phyloP scores from a whole-genome alignment of 2,329 filamentous ascomycete species.

The Cladorrhinum sp. region DNA sequence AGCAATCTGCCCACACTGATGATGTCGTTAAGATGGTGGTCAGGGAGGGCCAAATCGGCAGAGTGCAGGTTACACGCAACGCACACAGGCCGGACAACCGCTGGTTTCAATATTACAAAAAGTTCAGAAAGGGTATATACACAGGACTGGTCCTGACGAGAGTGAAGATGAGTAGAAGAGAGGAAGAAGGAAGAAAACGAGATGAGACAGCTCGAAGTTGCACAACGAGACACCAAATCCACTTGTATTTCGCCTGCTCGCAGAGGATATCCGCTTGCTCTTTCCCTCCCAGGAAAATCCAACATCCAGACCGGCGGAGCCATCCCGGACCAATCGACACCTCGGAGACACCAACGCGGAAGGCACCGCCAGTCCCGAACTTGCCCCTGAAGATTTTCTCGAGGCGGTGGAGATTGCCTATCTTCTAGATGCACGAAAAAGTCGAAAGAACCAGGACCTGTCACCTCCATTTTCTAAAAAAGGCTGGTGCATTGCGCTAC shows the following conservation, averaged over 20 bases:
- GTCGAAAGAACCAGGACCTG: not conserved
- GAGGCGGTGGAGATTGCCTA: not conserved
- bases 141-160: not conserved
- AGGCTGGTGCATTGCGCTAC: not conserved
- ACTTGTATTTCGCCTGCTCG: constrained; percentile 6
- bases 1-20: not conserved
- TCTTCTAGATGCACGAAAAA: not conserved
- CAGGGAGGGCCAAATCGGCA: not conserved
- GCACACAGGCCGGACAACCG: not conserved
- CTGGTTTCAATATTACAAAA: not conserved
- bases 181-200: constrained; percentile 8
- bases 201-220: constrained; percentile 12
- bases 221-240: constrained; percentile 7
- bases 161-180: not conserved
- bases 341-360: not conserved
- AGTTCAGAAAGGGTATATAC: not conserved
- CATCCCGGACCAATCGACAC: not conserved
- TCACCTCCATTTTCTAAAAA: not conserved
- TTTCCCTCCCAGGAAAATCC: not conserved
- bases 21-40: not conserved
- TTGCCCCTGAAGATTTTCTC: constrained; percentile 9
- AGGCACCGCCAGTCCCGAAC: not conserved
- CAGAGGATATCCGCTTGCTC: not conserved
- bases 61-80: not conserved
- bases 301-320: not conserved